Evolutionary conservation across 805 yeast genomes (phyloP).

Genomic region (Saccharomycopsis javanensis): DNA sequence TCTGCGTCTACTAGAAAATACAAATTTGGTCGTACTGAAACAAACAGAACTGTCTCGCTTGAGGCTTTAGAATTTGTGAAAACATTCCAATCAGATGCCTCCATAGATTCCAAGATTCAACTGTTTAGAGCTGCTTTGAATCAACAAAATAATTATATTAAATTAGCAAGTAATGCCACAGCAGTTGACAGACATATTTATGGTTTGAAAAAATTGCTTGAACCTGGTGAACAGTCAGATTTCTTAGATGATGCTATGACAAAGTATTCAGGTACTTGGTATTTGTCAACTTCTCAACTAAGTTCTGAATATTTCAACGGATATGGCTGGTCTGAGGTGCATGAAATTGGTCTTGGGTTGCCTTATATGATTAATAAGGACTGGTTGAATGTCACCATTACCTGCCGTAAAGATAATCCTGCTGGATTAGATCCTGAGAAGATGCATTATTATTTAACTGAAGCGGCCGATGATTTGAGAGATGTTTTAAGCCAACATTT

Average conservation of each 20-base stretch:
- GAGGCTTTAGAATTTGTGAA: conserved; percentile 64
- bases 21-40: conserved; percentile 88
- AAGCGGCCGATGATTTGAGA: conserved; percentile 75
- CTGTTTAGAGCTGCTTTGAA: conserved; percentile 64
- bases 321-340: conserved; percentile 94
- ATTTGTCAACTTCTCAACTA: conserved; percentile 78
- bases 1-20: conserved; percentile 89
- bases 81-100: conserved; percentile 56
- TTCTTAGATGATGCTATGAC: conserved; percentile 70
- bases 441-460: conserved; percentile 58
- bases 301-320: conserved; percentile 79
- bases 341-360: conserved; percentile 86
- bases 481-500: conserved; percentile 37
- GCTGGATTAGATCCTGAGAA: conserved; percentile 45
- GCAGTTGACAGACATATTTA: conserved; percentile 93
- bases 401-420: conserved; percentile 55
- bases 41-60: conserved; percentile 73
- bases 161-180: conserved; percentile 70
- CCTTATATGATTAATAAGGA: conserved; percentile 88
- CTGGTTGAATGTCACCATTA: conserved; percentile 77
- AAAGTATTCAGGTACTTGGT: conserved; percentile 75
- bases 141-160: conserved; percentile 65
- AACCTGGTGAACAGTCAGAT: conserved; percentile 51
- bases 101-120: conserved; percentile 39
- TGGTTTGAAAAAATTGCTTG: conserved; percentile 69